Evolutionary conservation across 2,329 filamentous ascomycete genomes (phyloP).

Genomic region (Furcasterigmium furcatum): DNA sequence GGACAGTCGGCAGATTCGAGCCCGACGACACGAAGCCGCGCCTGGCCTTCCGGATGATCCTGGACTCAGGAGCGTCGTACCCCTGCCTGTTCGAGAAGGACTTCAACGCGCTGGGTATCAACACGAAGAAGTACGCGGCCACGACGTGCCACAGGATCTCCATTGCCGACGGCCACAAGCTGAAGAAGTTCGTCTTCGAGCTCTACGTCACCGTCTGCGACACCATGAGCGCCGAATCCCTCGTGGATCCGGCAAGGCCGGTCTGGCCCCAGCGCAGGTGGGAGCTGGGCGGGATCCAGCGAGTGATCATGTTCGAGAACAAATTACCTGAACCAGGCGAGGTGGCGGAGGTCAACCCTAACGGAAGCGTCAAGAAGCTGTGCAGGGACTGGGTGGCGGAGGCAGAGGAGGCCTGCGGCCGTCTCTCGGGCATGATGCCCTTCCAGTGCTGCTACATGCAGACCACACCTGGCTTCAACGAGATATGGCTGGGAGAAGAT

Average conservation of each 20-base stretch:
- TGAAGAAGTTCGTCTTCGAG: slow-evolving; percentile 25
- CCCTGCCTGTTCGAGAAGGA: slow-evolving; percentile 32
- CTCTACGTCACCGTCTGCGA: slow-evolving; percentile 26
- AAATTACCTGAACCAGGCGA: neutral
- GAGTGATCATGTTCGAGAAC: slow-evolving; percentile 8
- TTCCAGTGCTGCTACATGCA: slow-evolving; percentile 38
- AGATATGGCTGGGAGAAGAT: slow-evolving; percentile 37
- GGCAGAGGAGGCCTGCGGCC: slow-evolving; percentile 3
- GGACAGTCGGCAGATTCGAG: slow-evolving; percentile 1
- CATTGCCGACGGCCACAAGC: slow-evolving; percentile 12
- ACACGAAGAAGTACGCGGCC: slow-evolving; percentile 27
- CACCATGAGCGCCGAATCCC: slow-evolving; percentile 19
- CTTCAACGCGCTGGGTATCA: slow-evolving; percentile 27
- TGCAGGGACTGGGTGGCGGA: neutral
- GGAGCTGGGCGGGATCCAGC: slow-evolving; percentile 11
- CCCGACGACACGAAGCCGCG: slow-evolving; percentile 12
- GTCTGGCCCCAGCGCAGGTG: slow-evolving; percentile 12
- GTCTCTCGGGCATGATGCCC: slow-evolving; percentile 38
- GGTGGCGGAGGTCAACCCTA: neutral
- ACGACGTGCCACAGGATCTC: slow-evolving; percentile 25
- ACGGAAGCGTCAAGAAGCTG: neutral
- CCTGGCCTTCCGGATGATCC: slow-evolving; percentile 27
- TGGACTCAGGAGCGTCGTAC: slow-evolving; percentile 40
- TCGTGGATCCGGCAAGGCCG: slow-evolving; percentile 13
- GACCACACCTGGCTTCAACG: slow-evolving; percentile 29